phyloP scores from a whole-genome alignment of 805 yeast genomes.

The Ogataea henricii region DNA sequence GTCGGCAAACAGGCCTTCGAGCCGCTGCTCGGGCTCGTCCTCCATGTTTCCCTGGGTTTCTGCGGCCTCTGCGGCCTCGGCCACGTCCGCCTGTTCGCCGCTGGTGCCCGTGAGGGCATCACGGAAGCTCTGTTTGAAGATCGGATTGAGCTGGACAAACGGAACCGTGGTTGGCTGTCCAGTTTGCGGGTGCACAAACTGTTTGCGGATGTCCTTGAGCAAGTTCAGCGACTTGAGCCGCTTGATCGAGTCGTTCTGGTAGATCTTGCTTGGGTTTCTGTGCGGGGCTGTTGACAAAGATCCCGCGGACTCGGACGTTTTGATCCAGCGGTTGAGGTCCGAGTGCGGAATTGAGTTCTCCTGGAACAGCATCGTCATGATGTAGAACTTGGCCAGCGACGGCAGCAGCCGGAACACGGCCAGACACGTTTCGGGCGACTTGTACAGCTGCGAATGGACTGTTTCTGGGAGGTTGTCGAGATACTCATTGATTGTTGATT shows the following conservation, averaged over 20 bases:
- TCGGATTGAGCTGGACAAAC: constrained; percentile 59
- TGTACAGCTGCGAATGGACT: constrained; percentile 80
- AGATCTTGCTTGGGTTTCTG: constrained; percentile 39
- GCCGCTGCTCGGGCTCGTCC: constrained; percentile 3
- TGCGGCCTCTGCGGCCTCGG: constrained; percentile 34
- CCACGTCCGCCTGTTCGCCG: background rate
- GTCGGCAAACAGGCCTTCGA: constrained; percentile 66
- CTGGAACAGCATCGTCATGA: constrained; percentile 83
- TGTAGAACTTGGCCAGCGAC: constrained; percentile 82
- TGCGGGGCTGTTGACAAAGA: constrained; percentile 13
- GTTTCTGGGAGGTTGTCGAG: constrained; percentile 86
- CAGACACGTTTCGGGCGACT: constrained; percentile 89
- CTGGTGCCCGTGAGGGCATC: constrained; percentile 76
- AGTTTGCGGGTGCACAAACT: constrained; percentile 38
- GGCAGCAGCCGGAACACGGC: constrained; percentile 92
- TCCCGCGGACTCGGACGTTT: constrained; percentile 26
- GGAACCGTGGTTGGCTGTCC: constrained; percentile 34
- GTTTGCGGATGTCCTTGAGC: constrained; percentile 53
- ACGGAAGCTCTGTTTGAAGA: constrained; percentile 72
- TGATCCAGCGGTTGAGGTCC: constrained; percentile 77
- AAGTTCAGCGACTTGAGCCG: constrained; percentile 76
- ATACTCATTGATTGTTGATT: constrained; percentile 81
- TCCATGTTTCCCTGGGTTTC: constrained; percentile 13
- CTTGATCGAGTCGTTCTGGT: constrained; percentile 76
- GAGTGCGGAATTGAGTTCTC: constrained; percentile 69